These are phyloP conservation scores for Alternaria hordeiaustralica DNA, from an alignment of 2,329 filamentous ascomycete genomes.

Conservation along the genomic window DNA sequence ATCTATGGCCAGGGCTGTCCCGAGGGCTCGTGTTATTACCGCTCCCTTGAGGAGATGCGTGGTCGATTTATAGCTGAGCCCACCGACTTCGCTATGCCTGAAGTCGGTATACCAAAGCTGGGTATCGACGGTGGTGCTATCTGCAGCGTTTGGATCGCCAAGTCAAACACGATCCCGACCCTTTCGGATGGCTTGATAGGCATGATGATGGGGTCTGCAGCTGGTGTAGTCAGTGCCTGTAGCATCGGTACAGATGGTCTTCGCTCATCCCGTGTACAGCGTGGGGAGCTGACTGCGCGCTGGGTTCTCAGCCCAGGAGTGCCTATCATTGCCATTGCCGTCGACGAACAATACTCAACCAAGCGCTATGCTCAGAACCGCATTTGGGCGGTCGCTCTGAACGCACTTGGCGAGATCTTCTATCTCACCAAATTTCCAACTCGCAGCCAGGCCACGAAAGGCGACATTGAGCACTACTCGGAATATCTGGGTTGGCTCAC, in stretches of 20 bases:
- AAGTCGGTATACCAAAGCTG: constrained; percentile 78
- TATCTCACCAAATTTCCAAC: constrained; percentile 77
- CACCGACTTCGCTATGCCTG: constrained; percentile 65
- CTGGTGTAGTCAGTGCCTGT: constrained; percentile 83
- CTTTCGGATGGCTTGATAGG: constrained; percentile 80
- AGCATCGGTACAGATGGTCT: constrained; percentile 69
- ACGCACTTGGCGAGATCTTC: constrained; percentile 90
- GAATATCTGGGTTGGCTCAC: constrained; percentile 78
- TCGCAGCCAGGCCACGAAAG: constrained; percentile 58
- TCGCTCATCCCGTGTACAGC: constrained; percentile 67
- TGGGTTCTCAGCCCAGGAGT: constrained; percentile 94
- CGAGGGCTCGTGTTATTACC: constrained; percentile 80
- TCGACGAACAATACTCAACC: constrained; percentile 81
- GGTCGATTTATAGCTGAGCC: constrained; percentile 75
- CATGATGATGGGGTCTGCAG: constrained; percentile 81
- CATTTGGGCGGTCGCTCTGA: constrained; percentile 91
- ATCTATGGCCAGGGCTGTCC: constrained; percentile 86
- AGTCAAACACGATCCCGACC: constrained; percentile 73
- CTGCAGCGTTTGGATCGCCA: constrained; percentile 88
- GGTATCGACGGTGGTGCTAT: constrained; percentile 73
- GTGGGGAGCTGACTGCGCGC: constrained; percentile 80
- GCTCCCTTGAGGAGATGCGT: constrained; percentile 74
- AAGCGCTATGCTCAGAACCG: constrained; percentile 73
- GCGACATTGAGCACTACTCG: constrained; percentile 57
- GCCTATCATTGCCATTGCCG: constrained; percentile 80